Conservation (phyloP, 768 basidiomycete species). For the Amanita pseudoporphyria region DNA sequence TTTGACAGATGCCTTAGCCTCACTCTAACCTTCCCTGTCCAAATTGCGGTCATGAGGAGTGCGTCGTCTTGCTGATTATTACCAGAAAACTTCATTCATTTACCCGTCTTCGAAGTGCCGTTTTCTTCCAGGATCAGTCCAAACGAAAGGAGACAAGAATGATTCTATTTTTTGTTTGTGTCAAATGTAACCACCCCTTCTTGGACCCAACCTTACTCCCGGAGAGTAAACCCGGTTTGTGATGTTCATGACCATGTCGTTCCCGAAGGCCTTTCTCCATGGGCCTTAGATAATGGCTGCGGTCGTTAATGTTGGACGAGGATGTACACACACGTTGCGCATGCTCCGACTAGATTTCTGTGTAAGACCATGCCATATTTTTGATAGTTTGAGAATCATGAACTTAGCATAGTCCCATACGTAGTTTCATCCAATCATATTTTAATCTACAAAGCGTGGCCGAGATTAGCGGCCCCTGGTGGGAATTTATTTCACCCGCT, state of each 20-base stretch:
- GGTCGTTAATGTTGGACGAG: too few relatives aligned
- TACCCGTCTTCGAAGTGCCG: slow-evolving; percentile 47
- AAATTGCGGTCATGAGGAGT: slow-evolving; percentile 77
- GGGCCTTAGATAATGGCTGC: too few relatives aligned
- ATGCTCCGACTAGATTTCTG: not conserved
- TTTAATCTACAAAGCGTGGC: too few relatives aligned
- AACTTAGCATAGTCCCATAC: not conserved
- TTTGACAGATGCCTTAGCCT: slow-evolving; percentile 36
- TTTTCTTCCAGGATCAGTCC: slow-evolving; percentile 95
- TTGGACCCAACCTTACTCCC: slow-evolving; percentile 54
- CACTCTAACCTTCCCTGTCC: slow-evolving; percentile 83
- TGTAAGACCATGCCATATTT: not conserved
- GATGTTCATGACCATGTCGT: not conserved
- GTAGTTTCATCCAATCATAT: too few relatives aligned
- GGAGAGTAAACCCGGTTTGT: slow-evolving; percentile 28
- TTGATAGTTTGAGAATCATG: not conserved
- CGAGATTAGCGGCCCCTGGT: too few relatives aligned
- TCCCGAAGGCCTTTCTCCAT: not conserved
- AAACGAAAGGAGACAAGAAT: slow-evolving; percentile 93
- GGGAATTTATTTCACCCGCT: too few relatives aligned
- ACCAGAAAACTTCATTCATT: not conserved
- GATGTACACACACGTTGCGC: too few relatives aligned
- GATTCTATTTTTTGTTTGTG: slow-evolving; percentile 88
- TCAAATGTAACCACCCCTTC: slow-evolving; percentile 70
- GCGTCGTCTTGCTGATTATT: slow-evolving; percentile 18